Percentiles rank a stretch among this genome's conserved stretches.
Evolutionary conservation across 352 stramenopile genomes (phyloP).

Genomic region (Pythium phragmiticola): DNA sequence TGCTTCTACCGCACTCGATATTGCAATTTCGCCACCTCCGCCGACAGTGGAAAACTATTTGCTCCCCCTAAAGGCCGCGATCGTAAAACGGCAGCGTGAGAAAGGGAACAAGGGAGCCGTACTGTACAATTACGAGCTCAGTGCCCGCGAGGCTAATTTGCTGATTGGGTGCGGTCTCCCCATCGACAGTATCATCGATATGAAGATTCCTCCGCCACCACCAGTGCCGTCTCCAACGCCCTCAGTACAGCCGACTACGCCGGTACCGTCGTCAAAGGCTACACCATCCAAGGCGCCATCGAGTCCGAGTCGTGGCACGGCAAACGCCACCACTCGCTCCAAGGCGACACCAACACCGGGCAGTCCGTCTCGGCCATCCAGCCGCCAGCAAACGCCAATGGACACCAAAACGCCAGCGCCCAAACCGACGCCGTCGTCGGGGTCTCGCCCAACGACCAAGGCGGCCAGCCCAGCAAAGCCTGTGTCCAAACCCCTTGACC

Average conservation of each 20-base stretch:
- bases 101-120: constrained; percentile 40
- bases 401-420: constrained; percentile 1
- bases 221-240: not conserved
- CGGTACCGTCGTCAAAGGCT: not conserved
- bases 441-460: constrained; percentile 6
- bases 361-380: constrained; percentile 12
- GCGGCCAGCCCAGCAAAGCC: constrained; percentile 20
- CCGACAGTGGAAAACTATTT: constrained; percentile 30
- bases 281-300: not conserved
- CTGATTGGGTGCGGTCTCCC: constrained; percentile 46
- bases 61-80: constrained; percentile 8
- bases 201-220: constrained; percentile 30
- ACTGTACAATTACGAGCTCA: constrained; percentile 60
- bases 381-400: constrained; percentile 4
- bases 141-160: constrained; percentile 38
- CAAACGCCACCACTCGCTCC: not conserved
- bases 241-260: not conserved
- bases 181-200: constrained; percentile 54
- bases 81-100: constrained; percentile 21
- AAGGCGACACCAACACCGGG: constrained; percentile 9
- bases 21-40: not conserved
- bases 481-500: constrained; percentile 20
- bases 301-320: constrained; percentile 4
- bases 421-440: constrained; percentile 1
- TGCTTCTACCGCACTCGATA: not conserved